Evolutionary conservation across 148 eudicot genomes (phyloP), one percentile per base, ranked within the genome.

Genomic region (Persicaria maculosa): DNA sequence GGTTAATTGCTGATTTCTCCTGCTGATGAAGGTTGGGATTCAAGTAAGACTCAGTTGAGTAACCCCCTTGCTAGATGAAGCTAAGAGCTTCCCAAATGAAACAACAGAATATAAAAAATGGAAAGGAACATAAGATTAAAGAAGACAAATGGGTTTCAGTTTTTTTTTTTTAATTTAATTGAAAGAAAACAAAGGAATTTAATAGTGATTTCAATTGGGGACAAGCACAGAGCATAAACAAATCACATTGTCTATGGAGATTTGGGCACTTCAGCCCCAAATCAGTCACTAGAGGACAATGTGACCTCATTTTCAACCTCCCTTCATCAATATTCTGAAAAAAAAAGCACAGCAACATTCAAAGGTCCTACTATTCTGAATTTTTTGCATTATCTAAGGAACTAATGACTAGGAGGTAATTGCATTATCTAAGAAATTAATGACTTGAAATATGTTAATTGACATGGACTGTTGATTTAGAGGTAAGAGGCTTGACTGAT

Each of bases 211-310:
- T 59, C 25, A 59, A 22, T 22, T 9, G 43, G 67, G 67, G 67
- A 57, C 65, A 59, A 17, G 9, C n/a, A 53, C 57, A 53, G 14
- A 53, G 57, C n/a, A 53, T n/a, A 53, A n/a, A 31, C 40, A 31
- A 31, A 31, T 2, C 40, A 31, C 40, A n/a, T n/a, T n/a, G n/a
- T n/a, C n/a, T n/a, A n/a, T n/a, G n/a, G n/a, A n/a, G n/a, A n/a
- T n/a, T n/a, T n/a, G n/a, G n/a, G n/a, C n/a, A n/a, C n/a, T 85
- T 92, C 90, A 95, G 79, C 70, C 96, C 97, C 54, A 95, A 92
- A 86, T 92, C 97, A 68, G 90, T 87, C 44, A 90, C 91, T 64
- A 92, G 83, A 46, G 97, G 93, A 77, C 99, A 92, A 74, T 91
- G 90, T 71, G 90, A 74, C 82, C 82, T 95, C 97, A 95, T 95